phyloP scores from a whole-genome alignment of 768 basidiomycete species.

The Termitomyces eurrhizus region DNA sequence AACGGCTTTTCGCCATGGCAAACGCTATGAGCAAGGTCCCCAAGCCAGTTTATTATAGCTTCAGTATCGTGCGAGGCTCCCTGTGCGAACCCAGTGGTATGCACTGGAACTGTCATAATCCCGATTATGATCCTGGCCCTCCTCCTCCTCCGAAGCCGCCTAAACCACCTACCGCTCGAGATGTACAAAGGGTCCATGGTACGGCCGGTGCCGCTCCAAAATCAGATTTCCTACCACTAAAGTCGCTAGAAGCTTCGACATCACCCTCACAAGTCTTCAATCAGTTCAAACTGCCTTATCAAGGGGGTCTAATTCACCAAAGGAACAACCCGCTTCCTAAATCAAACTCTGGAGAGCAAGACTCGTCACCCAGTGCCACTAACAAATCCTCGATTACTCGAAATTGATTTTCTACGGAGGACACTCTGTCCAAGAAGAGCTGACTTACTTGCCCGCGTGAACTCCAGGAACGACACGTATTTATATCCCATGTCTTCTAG shows the following conservation, averaged over 20 bases:
- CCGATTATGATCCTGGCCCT: constrained; percentile 70
- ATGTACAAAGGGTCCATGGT: constrained; percentile 4
- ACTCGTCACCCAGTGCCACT: not conserved
- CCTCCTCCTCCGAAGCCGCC: constrained; percentile 45
- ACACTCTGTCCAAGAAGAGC: not conserved
- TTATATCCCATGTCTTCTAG: not conserved
- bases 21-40: constrained; percentile 29
- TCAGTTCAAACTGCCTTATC: not conserved
- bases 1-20: constrained; percentile 41
- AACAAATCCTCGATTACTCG: not conserved
- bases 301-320: not conserved
- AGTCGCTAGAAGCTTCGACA: not conserved
- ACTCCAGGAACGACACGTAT: not conserved
- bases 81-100: constrained; percentile 40
- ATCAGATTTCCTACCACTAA: not conserved
- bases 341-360: not conserved
- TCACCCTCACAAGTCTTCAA: not conserved
- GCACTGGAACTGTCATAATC: constrained; percentile 57
- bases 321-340: not conserved
- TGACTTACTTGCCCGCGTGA: not conserved
- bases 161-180: constrained; percentile 18
- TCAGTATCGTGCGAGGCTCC: constrained; percentile 46
- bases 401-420: not conserved
- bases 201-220: not conserved
- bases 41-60: constrained; percentile 48